phyloP scores from a whole-genome alignment of 331 rosid genomes.

The Phaseolus coccineus region DNA sequence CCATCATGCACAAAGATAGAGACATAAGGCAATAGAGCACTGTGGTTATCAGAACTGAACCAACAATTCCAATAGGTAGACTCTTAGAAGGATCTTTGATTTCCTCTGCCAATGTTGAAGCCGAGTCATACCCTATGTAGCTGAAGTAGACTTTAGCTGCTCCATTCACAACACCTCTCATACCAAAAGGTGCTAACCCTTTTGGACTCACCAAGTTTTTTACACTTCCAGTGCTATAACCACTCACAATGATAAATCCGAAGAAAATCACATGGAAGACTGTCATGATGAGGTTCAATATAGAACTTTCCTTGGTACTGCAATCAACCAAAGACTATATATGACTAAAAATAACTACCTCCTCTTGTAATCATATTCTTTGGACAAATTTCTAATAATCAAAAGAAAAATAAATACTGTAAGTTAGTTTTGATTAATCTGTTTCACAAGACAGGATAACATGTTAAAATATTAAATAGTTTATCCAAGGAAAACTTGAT shows the following conservation, averaged over 20 bases:
- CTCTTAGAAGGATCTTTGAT: constrained; percentile 71
- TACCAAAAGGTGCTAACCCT: constrained; percentile 80
- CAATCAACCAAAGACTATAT: constrained; percentile 40
- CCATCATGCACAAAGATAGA: constrained; percentile 73
- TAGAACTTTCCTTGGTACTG: constrained; percentile 96
- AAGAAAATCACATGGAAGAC: constrained; percentile 84
- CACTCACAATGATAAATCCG: constrained; percentile 79
- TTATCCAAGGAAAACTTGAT: constrained; percentile 11
- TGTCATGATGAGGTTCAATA: constrained; percentile 84
- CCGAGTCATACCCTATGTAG: constrained; percentile 94
- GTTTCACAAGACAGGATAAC: background rate
- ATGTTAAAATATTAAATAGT: constrained; percentile 9
- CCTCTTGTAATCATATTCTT: background rate
- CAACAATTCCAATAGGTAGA: constrained; percentile 86
- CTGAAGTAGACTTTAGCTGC: constrained; percentile 91
- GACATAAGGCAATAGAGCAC: constrained; percentile 88
- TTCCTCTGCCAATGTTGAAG: constrained; percentile 98
- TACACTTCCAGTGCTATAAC: constrained; percentile 70
- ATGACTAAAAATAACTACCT: background rate
- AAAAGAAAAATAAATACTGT: too few species aligned
- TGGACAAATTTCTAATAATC: too few species aligned
- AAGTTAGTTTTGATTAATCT: background rate
- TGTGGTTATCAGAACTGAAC: constrained; percentile 87
- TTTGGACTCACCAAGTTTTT: constrained; percentile 70
- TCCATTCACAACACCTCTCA: constrained; percentile 76